Evolutionary conservation across 768 basidiomycete species (phyloP), one percentile per base, ranked within the genome.

Genomic region (Kwoniella shandongensis): DNA sequence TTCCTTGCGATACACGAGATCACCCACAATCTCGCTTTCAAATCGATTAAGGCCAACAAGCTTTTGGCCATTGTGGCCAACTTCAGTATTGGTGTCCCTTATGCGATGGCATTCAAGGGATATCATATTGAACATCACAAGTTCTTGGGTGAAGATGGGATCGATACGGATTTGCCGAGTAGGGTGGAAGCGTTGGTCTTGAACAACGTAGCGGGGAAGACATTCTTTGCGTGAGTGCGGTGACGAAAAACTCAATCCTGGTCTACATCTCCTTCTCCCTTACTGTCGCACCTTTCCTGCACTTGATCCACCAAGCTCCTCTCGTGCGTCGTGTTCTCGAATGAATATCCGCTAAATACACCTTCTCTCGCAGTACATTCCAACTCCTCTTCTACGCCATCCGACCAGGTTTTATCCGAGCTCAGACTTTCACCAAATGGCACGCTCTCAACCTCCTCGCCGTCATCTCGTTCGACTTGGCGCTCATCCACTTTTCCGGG

Each of bases 1-100:
- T 99, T 99, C 78, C 84, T 99, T 45, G 91, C 96, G 40, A 96
- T 99, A 51, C 96, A 99, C 73, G 96, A 99, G 73, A 96, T 99
- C 60, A 96, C 93, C 1, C 96, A 99, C 76, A 98, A 97, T 74
- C 82, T 99, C 25, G 96, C 91, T 1, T 98, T 97, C 79, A 83
- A 82, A 60, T 82, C 87, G 22, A 83, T 98, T 44, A 80, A 79
- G 48, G 84, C 86, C 7, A 99, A 98, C 79, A 91, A 93, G 69
- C 74, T 86, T 23, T 79, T 97, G 20, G 91, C 96, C 5, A 85
- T 98, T 59, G 85, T 92, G 51, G 89, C 91, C 1, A 98, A 99
- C 73, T 69, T 96, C 25, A 89, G 92, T 0, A 97, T 99, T 54
- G 93, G 88, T 0, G 83, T 99, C 25, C 96, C 96, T 0, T 99